Base-by-base conservation (phyloP, 2,329 filamentous ascomycete species). In the Phialophora macrospora region DNA sequence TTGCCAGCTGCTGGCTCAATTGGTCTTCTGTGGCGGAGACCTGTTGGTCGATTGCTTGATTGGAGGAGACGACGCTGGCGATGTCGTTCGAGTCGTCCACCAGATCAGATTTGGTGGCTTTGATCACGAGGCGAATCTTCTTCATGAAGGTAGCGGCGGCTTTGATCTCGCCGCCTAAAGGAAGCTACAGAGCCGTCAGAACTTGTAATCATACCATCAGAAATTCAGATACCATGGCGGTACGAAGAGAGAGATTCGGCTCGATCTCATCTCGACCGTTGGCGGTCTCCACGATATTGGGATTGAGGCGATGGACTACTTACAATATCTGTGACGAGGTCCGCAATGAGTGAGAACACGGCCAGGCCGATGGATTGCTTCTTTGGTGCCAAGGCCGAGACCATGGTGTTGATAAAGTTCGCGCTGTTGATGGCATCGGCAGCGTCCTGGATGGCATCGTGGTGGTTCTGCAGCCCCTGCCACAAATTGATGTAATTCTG, bases 401-500 rank as follows among this genome's bases (percentile, higher is more conserved):
- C 61, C 52, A 63, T 63, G 38, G 52, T 51, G 52, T 63, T 57
- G 61, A 63, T 63, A 54, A 57, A 57, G 51, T 48, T 56, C 14
- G 61, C 34, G 14, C 24, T 52, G 11, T 26, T 57, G 61, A 63
- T 63, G 2, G 61, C 61, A 7, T 51, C 22, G 20, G 38, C 52
- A 9, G 61, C 61, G 30, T 63, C 61, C 14, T 63, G 52, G 44
- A 63, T 63, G 24, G 61, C 61, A n/a, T 58, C 52, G 52, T 57
- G 54, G 38, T 63, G 52, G 54, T 63, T 63, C 61, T 63, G 61
- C 41, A 63, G 38, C 20, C 61, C 61, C 41, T 63, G 61, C 61
- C 61, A 63, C 44, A 63, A 30, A 34, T 63, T 63, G 61, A 63
- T 58, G 38, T 58, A 63, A 26, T 63, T 63, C 54, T 63, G 61